A percentile compares a stretch with the other conserved stretches of the same genome.
Evolutionary conservation across 257 asterid genomes (phyloP).

Genomic region (Nicotiana attenuata): DNA sequence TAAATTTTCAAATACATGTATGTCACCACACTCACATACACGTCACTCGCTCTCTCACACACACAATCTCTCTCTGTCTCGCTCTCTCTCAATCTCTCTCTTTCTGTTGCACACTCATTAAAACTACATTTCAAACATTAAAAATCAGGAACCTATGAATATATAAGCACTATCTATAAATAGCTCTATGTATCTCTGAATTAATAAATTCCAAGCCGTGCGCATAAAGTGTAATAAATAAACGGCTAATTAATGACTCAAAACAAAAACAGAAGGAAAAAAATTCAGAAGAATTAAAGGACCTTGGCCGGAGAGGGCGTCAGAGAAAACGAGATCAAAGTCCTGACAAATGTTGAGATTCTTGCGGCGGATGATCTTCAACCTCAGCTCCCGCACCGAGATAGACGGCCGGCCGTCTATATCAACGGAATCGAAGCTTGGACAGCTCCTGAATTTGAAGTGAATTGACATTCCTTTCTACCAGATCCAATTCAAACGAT

Average conservation of each 20-base stretch:
- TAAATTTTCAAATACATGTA: too few species aligned
- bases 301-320: slow-evolving; percentile 69
- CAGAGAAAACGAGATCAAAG: slow-evolving; percentile 73
- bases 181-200: not conserved
- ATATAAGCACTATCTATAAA: not conserved
- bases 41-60: not conserved
- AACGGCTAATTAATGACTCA: not conserved
- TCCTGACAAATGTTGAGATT: slow-evolving; percentile 48
- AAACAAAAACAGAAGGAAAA: not conserved
- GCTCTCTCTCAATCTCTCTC: too few species aligned
- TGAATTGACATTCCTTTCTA: slow-evolving; percentile 57
- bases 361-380: slow-evolving; percentile 40
- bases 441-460: slow-evolving; percentile 77
- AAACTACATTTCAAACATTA: not conserved
- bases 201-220: not conserved
- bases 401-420: slow-evolving; percentile 56
- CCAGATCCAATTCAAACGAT: not conserved
- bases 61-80: too few species aligned
- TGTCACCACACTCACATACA: not conserved
- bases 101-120: not conserved
- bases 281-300: not conserved
- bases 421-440: slow-evolving; percentile 50
- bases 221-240: not conserved
- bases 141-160: not conserved
- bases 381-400: slow-evolving; percentile 49